These are phyloP conservation scores for Colletotrichum graminicola DNA, from an alignment of 2,329 filamentous ascomycete genomes.

Conservation along the genomic window DNA sequence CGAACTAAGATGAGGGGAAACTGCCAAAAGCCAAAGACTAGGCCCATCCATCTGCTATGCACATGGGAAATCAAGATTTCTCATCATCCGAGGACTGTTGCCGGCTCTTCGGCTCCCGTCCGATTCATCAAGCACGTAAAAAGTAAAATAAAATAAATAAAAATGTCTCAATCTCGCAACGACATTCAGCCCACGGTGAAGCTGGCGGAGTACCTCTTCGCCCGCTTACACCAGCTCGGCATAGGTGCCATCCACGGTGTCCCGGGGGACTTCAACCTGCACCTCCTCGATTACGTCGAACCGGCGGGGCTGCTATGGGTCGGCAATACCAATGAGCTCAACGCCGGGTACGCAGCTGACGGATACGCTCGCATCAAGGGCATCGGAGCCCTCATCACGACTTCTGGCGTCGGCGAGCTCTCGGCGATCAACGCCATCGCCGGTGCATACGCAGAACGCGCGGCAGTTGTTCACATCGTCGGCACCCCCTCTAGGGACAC, in stretches of 20 bases:
- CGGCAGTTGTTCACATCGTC: constrained; percentile 69
- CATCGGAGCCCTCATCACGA: constrained; percentile 64
- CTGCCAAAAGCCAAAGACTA: background rate
- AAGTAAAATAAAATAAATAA: background rate
- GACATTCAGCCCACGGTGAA: constrained; percentile 47
- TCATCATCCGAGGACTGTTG: background rate
- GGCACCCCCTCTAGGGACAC: constrained; percentile 61
- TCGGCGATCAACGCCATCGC: constrained; percentile 71
- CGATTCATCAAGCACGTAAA: background rate
- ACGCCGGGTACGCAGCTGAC: constrained; percentile 68
- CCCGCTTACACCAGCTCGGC: constrained; percentile 68
- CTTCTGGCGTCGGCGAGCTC: constrained; percentile 70
- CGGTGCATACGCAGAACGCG: constrained; percentile 68
- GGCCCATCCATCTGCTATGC: background rate
- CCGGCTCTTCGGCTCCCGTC: background rate
- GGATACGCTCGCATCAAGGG: constrained; percentile 69
- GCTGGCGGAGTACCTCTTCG: constrained; percentile 72
- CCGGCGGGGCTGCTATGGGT: constrained; percentile 57
- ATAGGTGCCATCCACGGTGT: constrained; percentile 68
- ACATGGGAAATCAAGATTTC: background rate
- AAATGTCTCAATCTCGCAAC: background rate
- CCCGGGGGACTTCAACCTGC: constrained; percentile 58
- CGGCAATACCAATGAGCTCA: constrained; percentile 70
- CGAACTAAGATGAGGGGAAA: constrained; percentile 19
- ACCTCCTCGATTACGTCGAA: constrained; percentile 53